Evolutionary conservation across 768 basidiomycete species (phyloP), one percentile per base, ranked within the genome.

Genomic region (Gloeopeniophorella convolvens): DNA sequence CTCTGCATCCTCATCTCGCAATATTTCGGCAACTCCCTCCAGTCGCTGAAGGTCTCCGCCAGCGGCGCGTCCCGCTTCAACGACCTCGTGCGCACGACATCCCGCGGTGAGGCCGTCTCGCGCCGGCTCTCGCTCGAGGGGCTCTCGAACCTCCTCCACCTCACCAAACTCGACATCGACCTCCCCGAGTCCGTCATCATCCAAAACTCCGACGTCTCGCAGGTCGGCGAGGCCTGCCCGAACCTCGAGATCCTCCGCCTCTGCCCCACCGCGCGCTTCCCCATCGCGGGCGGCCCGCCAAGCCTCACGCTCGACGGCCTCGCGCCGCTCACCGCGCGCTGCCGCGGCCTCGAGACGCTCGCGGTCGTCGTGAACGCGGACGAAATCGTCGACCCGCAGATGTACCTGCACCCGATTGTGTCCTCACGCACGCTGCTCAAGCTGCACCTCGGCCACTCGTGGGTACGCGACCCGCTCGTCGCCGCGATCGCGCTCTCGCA

Each of bases 81-180:
- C 4, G 89, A 93, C 55, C 76, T 94, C 39, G 79, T 86, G 42
- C 82, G 89, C 47, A 85, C 88, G 8, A 83, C 85, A 4, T 73
- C 81, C 26, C 74, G 82, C 54, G 72, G 68, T 10, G 85, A 85
- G 54, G 73, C 78, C 20, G 74, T 82, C 11, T 71, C 76, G 40
- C 73, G 72, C 26, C 76, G 76, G 49, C 76, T 89, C 21, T 75
- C 83, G 15, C 72, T 89, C 45, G 76, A 81, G 55, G 67, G 76
- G 50, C 64, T 89, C 21, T 67, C 69, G 16, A 68, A 68, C 34
- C 71, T 89, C 26, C 76, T 78, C 20, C 65, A 64, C 34, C 72
- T 89, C 48, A 60, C 68, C 26, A 77, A 80, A n/a, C 70, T 89
- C 39, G 85, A 86, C 31, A 74, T 89, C 48, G 87, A 89, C 62